A percentile compares a stretch with the other conserved stretches of the same genome.
Conservation (phyloP, 306 rosid genomes). For the Corylus americana region DNA sequence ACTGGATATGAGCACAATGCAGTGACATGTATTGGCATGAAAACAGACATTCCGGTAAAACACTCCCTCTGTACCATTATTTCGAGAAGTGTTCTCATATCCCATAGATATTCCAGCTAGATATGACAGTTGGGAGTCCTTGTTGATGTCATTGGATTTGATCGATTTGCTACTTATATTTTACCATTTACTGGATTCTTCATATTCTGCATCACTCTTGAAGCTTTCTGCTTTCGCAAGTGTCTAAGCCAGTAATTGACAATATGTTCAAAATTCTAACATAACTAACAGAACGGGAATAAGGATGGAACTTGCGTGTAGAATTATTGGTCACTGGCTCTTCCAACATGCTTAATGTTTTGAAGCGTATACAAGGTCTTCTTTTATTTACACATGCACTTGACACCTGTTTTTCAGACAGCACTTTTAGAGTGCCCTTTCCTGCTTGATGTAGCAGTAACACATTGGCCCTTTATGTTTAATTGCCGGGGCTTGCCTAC, state of each 20-base stretch:
- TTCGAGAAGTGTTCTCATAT: background rate
- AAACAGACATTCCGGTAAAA: conserved; percentile 84
- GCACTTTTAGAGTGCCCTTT: conserved; percentile 30
- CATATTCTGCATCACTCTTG: background rate
- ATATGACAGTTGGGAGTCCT: conserved; percentile 1
- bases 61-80: conserved; percentile 1
- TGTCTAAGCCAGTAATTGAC: conserved; percentile 9
- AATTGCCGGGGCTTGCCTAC: conserved; percentile 29
- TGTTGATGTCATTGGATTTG: conserved; percentile 8
- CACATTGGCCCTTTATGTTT: conserved; percentile 30
- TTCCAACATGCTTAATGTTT: conserved; percentile 5
- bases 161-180: conserved; percentile 3
- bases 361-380: conserved; percentile 3
- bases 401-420: conserved; percentile 23
- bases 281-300: conserved; percentile 7
- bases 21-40: conserved; percentile 94
- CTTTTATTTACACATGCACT: conserved; percentile 6
- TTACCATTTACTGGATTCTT: conserved; percentile 6
- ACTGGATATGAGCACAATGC: conserved; percentile 90
- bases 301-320: background rate
- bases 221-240: conserved; percentile 7
- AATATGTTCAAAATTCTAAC: background rate
- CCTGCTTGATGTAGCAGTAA: conserved; percentile 28
- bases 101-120: background rate
- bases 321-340: conserved; percentile 3